These are phyloP conservation scores for Pyrus pyrifolia DNA, from an alignment of 306 rosid genomes.

Conservation along the genomic window DNA sequence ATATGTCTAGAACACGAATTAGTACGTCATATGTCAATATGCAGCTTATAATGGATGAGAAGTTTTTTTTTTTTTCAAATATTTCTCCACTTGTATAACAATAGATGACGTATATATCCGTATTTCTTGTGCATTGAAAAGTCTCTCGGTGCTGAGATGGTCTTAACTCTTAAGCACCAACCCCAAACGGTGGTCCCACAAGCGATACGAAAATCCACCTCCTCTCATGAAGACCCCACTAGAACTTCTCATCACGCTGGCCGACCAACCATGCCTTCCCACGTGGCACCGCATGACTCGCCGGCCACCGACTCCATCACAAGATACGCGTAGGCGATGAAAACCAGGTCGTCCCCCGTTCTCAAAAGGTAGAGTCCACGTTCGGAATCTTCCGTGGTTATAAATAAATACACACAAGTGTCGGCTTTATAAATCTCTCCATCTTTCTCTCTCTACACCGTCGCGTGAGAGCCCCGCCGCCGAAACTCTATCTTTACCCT, in stretches of 20 bases:
- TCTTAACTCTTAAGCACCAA: too few relatives aligned
- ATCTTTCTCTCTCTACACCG: neutral
- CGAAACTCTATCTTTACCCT: neutral
- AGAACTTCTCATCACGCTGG: neutral
- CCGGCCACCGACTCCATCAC: accelerated
- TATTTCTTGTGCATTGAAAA: too few relatives aligned
- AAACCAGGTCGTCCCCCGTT: neutral
- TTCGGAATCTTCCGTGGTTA: slow-evolving; percentile 9
- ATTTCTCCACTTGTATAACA: accelerated
- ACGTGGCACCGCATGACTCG: neutral
- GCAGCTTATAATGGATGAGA: too few relatives aligned
- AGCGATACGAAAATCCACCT: neutral
- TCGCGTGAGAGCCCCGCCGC: slow-evolving; percentile 13
- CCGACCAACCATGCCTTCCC: accelerated
- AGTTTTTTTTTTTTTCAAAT: too few relatives aligned
- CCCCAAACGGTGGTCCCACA: neutral
- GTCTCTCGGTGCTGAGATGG: too few relatives aligned
- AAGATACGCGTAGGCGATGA: neutral
- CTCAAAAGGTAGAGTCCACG: slow-evolving; percentile 4
- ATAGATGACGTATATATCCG: too few relatives aligned
- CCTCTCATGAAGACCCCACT: neutral
- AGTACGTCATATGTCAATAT: too few relatives aligned
- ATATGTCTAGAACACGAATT: too few relatives aligned
- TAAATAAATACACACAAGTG: slow-evolving; percentile 24
- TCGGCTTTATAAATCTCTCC: slow-evolving; percentile 9